Evolutionary conservation across 2,329 filamentous ascomycete genomes (phyloP), one percentile per base, ranked within the genome.

Genomic region (Aspergillus aculeatus): DNA sequence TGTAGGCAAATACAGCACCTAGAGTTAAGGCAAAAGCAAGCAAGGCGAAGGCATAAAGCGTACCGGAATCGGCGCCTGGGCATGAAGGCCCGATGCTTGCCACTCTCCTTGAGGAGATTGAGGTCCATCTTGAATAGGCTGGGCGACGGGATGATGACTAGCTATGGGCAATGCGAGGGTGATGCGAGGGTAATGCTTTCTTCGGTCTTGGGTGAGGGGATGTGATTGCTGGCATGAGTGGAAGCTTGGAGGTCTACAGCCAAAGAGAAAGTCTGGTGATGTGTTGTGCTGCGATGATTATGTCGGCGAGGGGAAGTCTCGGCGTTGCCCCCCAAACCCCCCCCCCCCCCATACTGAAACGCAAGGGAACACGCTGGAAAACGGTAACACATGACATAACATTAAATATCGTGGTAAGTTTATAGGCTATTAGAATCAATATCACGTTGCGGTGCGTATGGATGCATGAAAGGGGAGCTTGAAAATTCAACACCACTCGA

Each of bases 401-500:
- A 69, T 68, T 69, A 69, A 62, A 64, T 67, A 68, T 66, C 63
- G 66, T 71, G 66, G 64, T 69, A 57, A 47, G 47, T 58, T 60
- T 62, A 62, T 61, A 53, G 56, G 57, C 62, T 59, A 63, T 62
- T 63, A 62, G 54, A 54, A 56, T 62, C 58, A 62, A 58, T 59
- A 58, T 59, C 56, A 54, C 54, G 61, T 63, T 59, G 57, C 50
- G 26, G 47, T 47, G 53, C 57, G 53, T 60, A 60, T 60, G 44
- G 57, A 56, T 64, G 56, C 57, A 61, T 66, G 65, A 67, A 67
- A 65, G 54, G 68, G 70, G 69, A 66, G 38, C 16, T 16, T 44
- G 38, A 62, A 62, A 68, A 68, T 69, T 29, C 65, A 60, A 69
- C 65, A 69, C 69, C 63, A 71, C 64, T 66, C 68, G 69, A 59